Conservation (phyloP, 164 flowering plant species). For the Cinnamomum micranthum region DNA sequence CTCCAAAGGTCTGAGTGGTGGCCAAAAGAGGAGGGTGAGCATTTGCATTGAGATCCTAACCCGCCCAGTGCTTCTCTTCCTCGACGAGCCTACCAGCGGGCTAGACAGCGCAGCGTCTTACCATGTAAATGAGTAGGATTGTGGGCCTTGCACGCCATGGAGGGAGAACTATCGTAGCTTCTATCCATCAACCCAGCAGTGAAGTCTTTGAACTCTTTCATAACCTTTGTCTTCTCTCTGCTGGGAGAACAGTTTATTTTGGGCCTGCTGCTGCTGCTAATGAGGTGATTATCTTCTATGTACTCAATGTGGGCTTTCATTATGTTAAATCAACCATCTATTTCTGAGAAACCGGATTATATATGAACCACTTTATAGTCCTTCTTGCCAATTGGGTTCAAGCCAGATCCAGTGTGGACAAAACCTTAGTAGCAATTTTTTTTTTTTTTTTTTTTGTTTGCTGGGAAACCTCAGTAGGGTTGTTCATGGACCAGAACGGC, state of each 20-base stretch:
- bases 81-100: conserved; percentile 74
- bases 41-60: conserved; percentile 54
- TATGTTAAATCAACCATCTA: no score
- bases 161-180: conserved; percentile 44
- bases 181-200: conserved; percentile 74
- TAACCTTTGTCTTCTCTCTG: conserved; percentile 55
- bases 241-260: conserved; percentile 60
- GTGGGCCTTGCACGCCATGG: conserved; percentile 26
- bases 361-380: no score
- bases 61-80: conserved; percentile 47
- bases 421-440: no score
- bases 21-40: conserved; percentile 61
- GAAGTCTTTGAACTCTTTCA: conserved; percentile 62
- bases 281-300: conserved; percentile 24
- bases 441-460: no score
- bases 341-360: no score
- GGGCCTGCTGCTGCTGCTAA: conserved; percentile 41
- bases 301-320: no score
- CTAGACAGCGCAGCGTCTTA: conserved; percentile 70
- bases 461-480: no score
- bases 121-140: conserved; percentile 40
- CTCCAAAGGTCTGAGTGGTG: conserved; percentile 50
- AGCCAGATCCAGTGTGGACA: no score
- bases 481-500: no score
- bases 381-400: no score